Base-by-base conservation (phyloP, 805 yeast species). In the Nadsonia fulvescens region DNA sequence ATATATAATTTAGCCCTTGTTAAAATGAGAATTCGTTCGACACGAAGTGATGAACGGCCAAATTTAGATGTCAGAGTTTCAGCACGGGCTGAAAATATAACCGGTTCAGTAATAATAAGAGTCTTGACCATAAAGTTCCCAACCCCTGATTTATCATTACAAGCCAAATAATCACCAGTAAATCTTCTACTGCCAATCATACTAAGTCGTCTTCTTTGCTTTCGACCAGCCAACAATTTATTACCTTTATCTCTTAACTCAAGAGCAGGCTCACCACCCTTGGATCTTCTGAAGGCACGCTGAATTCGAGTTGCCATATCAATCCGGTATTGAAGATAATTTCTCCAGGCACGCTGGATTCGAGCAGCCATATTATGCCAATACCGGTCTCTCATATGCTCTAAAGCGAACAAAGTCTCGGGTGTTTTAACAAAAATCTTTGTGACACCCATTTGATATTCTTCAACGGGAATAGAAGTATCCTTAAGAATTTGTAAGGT, bases 291-390 rank as follows among this genome's bases (percentile, higher is more conserved):
- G 75, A 92, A 79, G 24, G 77, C 70, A 34, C 72, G 63, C 52
- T 83, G 95, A 22, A 81, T 68, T 28, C 61, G 63, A 32, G 65
- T 68, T 2, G 94, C 95, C 13, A 92, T 82, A 41, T 79, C 93
- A 30, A 72, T 75, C 54, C 83, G 72, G 44, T 78, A 63, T 49
- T 70, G 71, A 34, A 71, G 55, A 45, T 74, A 78, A 40, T 78
- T 61, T 56, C 98, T 66, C 78, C 95, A 82, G 3, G 98, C 96
- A 37, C 95, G 68, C 58, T 89, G 99, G 39, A 89, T 86, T 41
- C 92, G 69, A 3, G 93, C 83, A 4, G 98, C 98, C 92, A 89
- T 89, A 40, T 78, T 79, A 44, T 81, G 86, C 96, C 98, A 89
- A 47, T 82, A 89, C 55, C 72, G 76, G 43, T 89, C 99, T 49